Conservation (phyloP, 1,284 basidiomycete species). For the Takashimella tepidaria region DNA sequence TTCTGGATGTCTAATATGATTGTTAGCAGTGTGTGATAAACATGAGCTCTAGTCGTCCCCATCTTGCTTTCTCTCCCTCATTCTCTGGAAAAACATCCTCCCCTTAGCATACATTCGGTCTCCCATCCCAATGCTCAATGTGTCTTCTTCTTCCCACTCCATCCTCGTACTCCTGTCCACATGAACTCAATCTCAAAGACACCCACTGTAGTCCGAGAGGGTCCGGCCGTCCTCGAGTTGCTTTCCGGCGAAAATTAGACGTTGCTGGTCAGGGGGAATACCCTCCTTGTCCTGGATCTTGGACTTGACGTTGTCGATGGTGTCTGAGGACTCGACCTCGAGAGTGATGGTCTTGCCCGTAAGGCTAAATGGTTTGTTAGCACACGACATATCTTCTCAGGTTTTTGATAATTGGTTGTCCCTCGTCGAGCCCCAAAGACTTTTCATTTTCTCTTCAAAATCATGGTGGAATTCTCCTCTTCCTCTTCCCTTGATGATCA, state of each 20-base stretch:
- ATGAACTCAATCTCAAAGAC: neutral
- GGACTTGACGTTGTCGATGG: conserved; percentile 59
- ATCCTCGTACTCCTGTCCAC: too few species aligned
- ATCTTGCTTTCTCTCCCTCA: neutral
- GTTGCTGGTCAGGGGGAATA: conserved; percentile 89
- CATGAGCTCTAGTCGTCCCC: too few species aligned
- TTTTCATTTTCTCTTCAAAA: too few species aligned
- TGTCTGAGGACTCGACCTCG: conserved; percentile 57
- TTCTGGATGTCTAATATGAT: conserved; percentile 77
- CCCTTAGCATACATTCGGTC: neutral
- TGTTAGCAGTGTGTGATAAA: too few species aligned
- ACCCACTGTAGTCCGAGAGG: conserved; percentile 75
- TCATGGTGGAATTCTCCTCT: too few species aligned
- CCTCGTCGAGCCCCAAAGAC: too few species aligned
- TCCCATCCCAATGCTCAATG: neutral
- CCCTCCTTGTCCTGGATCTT: conserved; percentile 60
- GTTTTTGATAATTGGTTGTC: too few species aligned
- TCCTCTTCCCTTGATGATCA: too few species aligned
- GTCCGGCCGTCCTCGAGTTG: conserved; percentile 96
- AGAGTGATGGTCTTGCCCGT: conserved; percentile 58
- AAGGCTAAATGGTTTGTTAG: conserved; percentile 51
- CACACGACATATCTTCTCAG: conserved; percentile 1
- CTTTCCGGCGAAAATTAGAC: conserved; percentile 91
- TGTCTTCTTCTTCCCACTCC: neutral
- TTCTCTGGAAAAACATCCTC: neutral